A percentile compares a stretch with the other conserved stretches of the same genome.
Conservation (phyloP, 2,329 filamentous ascomycete species). For the Ophiostoma triangulosporum region DNA sequence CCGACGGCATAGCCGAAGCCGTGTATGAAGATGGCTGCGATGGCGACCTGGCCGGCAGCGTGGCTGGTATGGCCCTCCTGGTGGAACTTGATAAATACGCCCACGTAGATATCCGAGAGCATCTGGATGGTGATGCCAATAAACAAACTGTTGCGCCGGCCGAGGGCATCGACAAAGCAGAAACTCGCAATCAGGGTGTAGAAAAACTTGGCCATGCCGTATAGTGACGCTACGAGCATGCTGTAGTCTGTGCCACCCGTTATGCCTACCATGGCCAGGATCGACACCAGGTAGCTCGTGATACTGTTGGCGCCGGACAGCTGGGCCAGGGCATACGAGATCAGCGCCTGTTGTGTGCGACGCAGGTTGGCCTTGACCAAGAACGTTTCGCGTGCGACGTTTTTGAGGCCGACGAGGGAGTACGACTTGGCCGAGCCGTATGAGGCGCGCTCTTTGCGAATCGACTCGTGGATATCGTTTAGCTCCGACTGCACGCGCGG, state of each 20-base stretch:
- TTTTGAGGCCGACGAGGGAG: constrained; percentile 5
- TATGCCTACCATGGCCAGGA: constrained; percentile 25
- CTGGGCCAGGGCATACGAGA: constrained; percentile 27
- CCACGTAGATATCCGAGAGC: constrained; percentile 28
- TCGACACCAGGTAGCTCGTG: constrained; percentile 29
- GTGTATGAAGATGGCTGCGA: constrained; percentile 31
- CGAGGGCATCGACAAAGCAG: constrained; percentile 30
- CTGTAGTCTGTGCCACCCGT: constrained; percentile 18
- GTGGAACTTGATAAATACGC: constrained; percentile 25
- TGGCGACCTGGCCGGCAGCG: constrained; percentile 21
- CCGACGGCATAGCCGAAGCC: constrained; percentile 29
- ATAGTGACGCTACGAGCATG: constrained; percentile 29
- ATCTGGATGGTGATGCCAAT: constrained; percentile 24
- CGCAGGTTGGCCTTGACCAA: constrained; percentile 24
- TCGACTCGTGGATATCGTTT: neutral
- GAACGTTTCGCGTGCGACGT: constrained; percentile 23
- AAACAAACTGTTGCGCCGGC: constrained; percentile 21
- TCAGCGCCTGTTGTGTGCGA: constrained; percentile 24
- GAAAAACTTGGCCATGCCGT: constrained; percentile 29
- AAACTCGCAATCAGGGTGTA: constrained; percentile 28
- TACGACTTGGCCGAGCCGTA: neutral
- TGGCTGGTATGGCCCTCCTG: constrained; percentile 17
- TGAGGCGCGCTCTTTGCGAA: neutral
- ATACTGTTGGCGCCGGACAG: constrained; percentile 31
- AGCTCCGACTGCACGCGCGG: constrained; percentile 18